Base-by-base conservation (phyloP, 108 stramenopile genomes). In the Chaetoceros tenuissimus region DNA sequence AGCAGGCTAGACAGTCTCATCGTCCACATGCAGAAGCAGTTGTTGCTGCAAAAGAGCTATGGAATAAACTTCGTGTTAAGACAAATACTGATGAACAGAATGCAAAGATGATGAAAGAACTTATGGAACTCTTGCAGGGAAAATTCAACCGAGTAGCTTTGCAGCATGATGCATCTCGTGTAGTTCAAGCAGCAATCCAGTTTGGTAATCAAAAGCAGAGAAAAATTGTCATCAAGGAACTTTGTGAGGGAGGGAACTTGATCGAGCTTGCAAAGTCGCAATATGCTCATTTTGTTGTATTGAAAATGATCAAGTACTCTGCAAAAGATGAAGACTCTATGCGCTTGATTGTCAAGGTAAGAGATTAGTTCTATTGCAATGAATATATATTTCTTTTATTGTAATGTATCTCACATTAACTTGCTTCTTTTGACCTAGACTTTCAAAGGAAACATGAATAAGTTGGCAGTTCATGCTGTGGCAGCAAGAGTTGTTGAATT, bases 141-240 rank as follows among this genome's bases (percentile, higher is more conserved):
- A 87, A 89, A 66, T 73, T 79, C 22, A 69, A 67, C 49, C 81
- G 87, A 66, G 82, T 96, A 51, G 85, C 84, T 5, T 72, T 93
- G 69, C 89, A 92, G 57, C 95, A 96, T 61, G 95, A 96, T 68
- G 90, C 92, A 7, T 85, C 82, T 48, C 80, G 95, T 23, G 82
- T 87, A 24, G 87, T 92, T 3, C 95, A 96, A 71, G 88, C 83
- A 1, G 79, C 87, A 13, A 57, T 96, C 34, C 92, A 94, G 57
- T 90, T 85, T 69, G 95, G 87, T 3, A 82, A 56, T 19, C 61
- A 61, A 2, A 61, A 75, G 46, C 73, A 87, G 56, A 64, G 87
- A 2, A 55, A 62, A 29, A 72, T 74, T 51, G 56, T 85, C 13
- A 60, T 87, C 13, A 57, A 43, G 19, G 89, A 92, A 62, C 60